These are phyloP conservation scores for Parietaria judaica DNA, from an alignment of 306 rosid genomes.

Conservation along the genomic window DNA sequence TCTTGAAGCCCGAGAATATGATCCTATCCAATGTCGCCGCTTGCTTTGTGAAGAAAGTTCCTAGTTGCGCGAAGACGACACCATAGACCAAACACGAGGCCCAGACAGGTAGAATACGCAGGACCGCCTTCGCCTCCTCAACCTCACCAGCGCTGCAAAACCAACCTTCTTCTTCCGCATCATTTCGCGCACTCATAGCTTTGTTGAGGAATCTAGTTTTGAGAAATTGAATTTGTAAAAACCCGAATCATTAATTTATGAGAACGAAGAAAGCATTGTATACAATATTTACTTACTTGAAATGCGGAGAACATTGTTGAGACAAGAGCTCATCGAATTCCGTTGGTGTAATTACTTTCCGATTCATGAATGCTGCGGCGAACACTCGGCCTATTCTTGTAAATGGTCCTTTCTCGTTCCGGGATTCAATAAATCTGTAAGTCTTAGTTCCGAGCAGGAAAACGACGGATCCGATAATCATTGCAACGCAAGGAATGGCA, in stretches of 20 bases:
- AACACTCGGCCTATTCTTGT: slow-evolving; percentile 39
- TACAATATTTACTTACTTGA: slow-evolving; percentile 3
- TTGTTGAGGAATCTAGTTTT: slow-evolving; percentile 30
- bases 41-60: slow-evolving; percentile 39
- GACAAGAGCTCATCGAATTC: slow-evolving; percentile 29
- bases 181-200: slow-evolving; percentile 19
- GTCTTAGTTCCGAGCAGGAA: slow-evolving; percentile 23
- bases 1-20: slow-evolving; percentile 23
- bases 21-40: slow-evolving; percentile 39
- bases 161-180: slow-evolving; percentile 15
- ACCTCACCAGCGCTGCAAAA: slow-evolving; percentile 21
- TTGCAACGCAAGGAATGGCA: slow-evolving; percentile 23
- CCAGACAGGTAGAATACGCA: slow-evolving; percentile 32
- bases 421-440: slow-evolving; percentile 14
- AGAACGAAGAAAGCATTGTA: background rate
- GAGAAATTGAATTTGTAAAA: background rate
- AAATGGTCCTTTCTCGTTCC: slow-evolving; percentile 24
- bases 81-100: slow-evolving; percentile 27
- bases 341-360: slow-evolving; percentile 11
- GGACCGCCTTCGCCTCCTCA: slow-evolving; percentile 37
- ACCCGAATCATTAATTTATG: background rate
- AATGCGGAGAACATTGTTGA: slow-evolving; percentile 23
- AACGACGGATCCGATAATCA: slow-evolving; percentile 17
- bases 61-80: slow-evolving; percentile 21
- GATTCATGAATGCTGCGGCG: slow-evolving; percentile 28